A percentile compares a stretch with the other conserved stretches of the same genome.
Evolutionary conservation across 306 rosid genomes (phyloP).

Genomic region (Mimosa pudica): DNA sequence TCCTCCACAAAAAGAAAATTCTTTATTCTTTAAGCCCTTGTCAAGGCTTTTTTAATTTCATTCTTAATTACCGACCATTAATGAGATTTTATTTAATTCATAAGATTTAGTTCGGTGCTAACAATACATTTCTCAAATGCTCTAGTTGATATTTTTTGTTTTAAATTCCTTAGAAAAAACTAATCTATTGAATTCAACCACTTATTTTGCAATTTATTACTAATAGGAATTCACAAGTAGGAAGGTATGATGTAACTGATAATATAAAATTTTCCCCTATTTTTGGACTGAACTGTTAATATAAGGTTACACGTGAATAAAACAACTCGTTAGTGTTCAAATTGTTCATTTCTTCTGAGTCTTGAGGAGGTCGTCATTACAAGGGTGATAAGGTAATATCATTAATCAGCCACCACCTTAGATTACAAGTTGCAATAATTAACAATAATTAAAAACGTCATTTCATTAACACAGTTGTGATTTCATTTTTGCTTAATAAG

Average conservation of each 20-base stretch:
- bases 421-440: slow-evolving; percentile 34
- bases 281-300: too few species aligned
- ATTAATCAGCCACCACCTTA: slow-evolving; percentile 12
- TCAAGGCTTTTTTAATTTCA: slow-evolving; percentile 14
- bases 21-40: slow-evolving; percentile 16
- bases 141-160: slow-evolving; percentile 17
- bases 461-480: slow-evolving; percentile 31
- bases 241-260: slow-evolving; percentile 28
- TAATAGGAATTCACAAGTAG: slow-evolving; percentile 28
- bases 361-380: slow-evolving; percentile 22
- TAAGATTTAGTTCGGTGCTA: background rate
- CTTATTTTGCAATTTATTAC: slow-evolving; percentile 31
- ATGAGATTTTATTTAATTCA: slow-evolving; percentile 22
- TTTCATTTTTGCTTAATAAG: slow-evolving; percentile 38
- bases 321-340: slow-evolving; percentile 26
- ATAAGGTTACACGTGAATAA: background rate
- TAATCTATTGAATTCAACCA: slow-evolving; percentile 21
- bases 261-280: too few species aligned
- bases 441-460: slow-evolving; percentile 42
- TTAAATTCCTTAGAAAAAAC: slow-evolving; percentile 5
- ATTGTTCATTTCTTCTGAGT: slow-evolving; percentile 30
- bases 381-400: slow-evolving; percentile 34
- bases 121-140: background rate
- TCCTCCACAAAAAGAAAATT: slow-evolving; percentile 35
- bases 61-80: slow-evolving; percentile 52